Conservation (phyloP, 176 grass and related monocot species). For the Triticum monococcum region DNA sequence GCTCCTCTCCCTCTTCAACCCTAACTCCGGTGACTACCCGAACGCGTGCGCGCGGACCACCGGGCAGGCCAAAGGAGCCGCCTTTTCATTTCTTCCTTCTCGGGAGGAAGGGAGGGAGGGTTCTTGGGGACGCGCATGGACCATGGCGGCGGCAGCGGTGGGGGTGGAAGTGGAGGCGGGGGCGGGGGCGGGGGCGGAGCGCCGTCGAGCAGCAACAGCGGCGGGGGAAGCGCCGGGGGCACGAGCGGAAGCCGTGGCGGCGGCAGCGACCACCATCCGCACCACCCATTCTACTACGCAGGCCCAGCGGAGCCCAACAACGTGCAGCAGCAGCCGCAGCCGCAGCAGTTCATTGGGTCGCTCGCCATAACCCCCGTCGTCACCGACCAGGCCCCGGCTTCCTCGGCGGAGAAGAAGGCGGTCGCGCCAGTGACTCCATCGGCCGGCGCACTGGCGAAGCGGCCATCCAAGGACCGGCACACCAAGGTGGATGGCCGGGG, state of each 20-base stretch:
- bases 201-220: slow-evolving; percentile 70
- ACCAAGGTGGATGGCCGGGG: slow-evolving; percentile 96
- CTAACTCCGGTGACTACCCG: slow-evolving; percentile 34
- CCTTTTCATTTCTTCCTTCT: not conserved
- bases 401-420: slow-evolving; percentile 54
- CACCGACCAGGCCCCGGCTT: slow-evolving; percentile 37
- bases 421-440: slow-evolving; percentile 21
- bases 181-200: slow-evolving; percentile 27
- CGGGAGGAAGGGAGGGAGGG: not conserved
- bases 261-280: slow-evolving; percentile 37
- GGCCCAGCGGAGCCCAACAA: slow-evolving; percentile 34
- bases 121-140: slow-evolving; percentile 32
- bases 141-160: slow-evolving; percentile 34
- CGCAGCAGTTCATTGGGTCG: slow-evolving; percentile 60
- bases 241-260: slow-evolving; percentile 14
- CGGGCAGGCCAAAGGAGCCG: slow-evolving; percentile 22
- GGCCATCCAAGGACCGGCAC: slow-evolving; percentile 89
- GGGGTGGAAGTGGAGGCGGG: slow-evolving; percentile 1
- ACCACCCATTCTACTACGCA: slow-evolving; percentile 63
- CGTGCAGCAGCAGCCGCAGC: not conserved
- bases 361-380: slow-evolving; percentile 43
- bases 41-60: not conserved
- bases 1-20: slow-evolving; percentile 8
- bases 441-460: slow-evolving; percentile 42
- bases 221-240: slow-evolving; percentile 7